phyloP scores from a whole-genome alignment of 495 filamentous ascomycete genomes.

The Penicillium riverlandense region DNA sequence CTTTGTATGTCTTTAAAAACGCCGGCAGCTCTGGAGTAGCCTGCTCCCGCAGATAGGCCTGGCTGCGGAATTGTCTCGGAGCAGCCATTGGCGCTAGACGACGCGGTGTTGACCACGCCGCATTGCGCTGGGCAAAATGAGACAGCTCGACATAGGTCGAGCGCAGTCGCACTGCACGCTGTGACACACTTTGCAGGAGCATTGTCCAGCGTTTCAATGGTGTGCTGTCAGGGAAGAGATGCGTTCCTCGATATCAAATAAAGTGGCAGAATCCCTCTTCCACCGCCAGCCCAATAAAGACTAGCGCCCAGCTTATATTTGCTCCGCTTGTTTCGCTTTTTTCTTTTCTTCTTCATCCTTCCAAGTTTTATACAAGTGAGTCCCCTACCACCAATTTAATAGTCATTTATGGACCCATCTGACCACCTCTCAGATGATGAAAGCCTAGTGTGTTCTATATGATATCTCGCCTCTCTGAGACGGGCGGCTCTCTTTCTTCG shows the following conservation, averaged over 20 bases:
- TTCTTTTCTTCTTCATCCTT: conserved; percentile 78
- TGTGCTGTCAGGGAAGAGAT: no score
- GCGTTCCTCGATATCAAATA: not conserved
- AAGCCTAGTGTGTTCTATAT: conserved; percentile 93
- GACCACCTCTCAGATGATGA: conserved; percentile 80
- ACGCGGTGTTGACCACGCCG: conserved; percentile 5
- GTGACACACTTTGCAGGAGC: no score
- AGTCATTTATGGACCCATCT: conserved; percentile 21
- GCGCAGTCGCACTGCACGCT: conserved; percentile 17
- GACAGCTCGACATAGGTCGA: conserved; percentile 36
- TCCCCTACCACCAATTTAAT: conserved; percentile 11
- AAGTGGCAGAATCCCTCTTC: not conserved
- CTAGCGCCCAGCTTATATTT: conserved; percentile 21
- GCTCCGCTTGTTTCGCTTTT: conserved; percentile 17
- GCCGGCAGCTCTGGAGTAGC: conserved; percentile 9
- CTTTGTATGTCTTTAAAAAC: conserved; percentile 41
- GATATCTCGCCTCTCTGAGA: conserved; percentile 63
- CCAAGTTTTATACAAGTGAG: conserved; percentile 95
- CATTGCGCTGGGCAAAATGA: conserved; percentile 23
- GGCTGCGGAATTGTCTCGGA: conserved; percentile 19
- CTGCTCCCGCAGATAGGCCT: conserved; percentile 16
- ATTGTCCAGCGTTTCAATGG: no score
- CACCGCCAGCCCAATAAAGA: conserved; percentile 16
- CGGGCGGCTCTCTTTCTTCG: conserved; percentile 77
- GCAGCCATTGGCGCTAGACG: conserved; percentile 1